Percentiles rank a stretch among this genome's conserved stretches.
phyloP scores from a whole-genome alignment of 140 eudicot genomes.

The Flaveria floridana region DNA sequence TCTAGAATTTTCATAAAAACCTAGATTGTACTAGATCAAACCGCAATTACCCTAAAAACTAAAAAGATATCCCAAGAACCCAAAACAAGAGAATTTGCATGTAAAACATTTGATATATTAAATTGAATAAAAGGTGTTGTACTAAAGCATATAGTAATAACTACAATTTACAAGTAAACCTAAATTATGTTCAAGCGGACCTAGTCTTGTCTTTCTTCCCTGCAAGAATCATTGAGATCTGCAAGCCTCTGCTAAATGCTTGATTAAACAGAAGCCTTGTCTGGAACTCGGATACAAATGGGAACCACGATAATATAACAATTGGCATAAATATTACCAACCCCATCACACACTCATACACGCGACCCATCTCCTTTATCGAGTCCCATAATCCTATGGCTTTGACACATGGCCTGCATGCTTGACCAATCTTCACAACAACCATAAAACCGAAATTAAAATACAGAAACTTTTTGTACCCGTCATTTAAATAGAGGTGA shows the following conservation, averaged over 20 bases:
- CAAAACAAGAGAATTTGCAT: not conserved
- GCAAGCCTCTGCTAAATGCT: constrained; percentile 97
- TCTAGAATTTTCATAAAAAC: not conserved
- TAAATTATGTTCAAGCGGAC: constrained; percentile 26
- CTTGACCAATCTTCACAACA: constrained; percentile 69
- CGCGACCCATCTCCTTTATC: constrained; percentile 83
- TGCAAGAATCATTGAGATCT: constrained; percentile 92
- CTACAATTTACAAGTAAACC: constrained; percentile 26
- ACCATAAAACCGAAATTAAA: constrained; percentile 20
- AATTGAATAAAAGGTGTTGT: not conserved
- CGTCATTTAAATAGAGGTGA: not conserved
- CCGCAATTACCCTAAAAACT: not conserved
- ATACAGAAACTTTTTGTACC: not conserved
- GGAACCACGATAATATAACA: constrained; percentile 86
- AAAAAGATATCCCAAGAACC: not conserved
- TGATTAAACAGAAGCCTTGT: constrained; percentile 86
- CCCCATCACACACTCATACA: constrained; percentile 83
- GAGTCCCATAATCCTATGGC: constrained; percentile 90
- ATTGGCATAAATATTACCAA: constrained; percentile 73
- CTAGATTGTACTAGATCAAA: not conserved
- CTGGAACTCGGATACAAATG: constrained; percentile 92
- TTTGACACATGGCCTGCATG: constrained; percentile 68
- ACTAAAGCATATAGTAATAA: constrained; percentile 4
- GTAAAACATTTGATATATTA: constrained; percentile 6
- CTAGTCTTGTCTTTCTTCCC: constrained; percentile 70